Base-by-base conservation (phyloP, 345 rosid genomes). In the Abelmoschus esculentus region DNA sequence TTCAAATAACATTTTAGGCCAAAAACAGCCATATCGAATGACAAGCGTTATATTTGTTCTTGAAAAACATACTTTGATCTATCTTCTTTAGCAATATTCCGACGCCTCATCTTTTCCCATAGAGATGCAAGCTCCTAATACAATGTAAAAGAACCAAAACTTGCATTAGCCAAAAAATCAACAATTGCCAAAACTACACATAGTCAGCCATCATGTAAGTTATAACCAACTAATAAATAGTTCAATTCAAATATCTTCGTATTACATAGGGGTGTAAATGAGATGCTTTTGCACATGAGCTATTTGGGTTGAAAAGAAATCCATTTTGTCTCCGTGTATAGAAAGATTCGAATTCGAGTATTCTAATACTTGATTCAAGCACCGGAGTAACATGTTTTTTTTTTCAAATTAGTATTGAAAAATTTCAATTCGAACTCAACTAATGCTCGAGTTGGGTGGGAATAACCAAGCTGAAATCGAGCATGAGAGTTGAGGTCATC, bases 71-170 rank as follows among this genome's bases (percentile, higher is more conserved):
- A 96, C 98, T 86, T 86, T 46, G 90, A 85, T 83, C 97, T 85
- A 22, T 90, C 88, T 70, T 90, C 95, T 78, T 96, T 87, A 63
- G 82, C 89, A 80, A 92, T 85, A 66, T 92, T 81, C 17, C 88
- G 97, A 46, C 82, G 92, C 70, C 98, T 89, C 92, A 96, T 90
- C 86, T 90, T 90, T 77, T 92, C 99, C 96, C 97, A 96, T 2
- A 92, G 82, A 71, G 79, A 62, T 7, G 86, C 92, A 80, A 92
- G 98, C 86, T 96, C 99, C 99, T 96, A 74, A 56, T 34, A 40
- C 36, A 29, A 55, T 32, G 54, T 38, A 66, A 61, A 61, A 19
- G 15, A 29, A 61, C 64, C 5, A 40, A 8, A 58, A 68, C 22
- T 9, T n/a, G 26, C 57, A 7, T 52, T 31, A 70, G 59, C 32